A percentile compares a stretch with the other conserved stretches of the same genome.
Evolutionary conservation across 2,329 filamentous ascomycete genomes (phyloP).

Genomic region (Pseudogymnoascus sp.): DNA sequence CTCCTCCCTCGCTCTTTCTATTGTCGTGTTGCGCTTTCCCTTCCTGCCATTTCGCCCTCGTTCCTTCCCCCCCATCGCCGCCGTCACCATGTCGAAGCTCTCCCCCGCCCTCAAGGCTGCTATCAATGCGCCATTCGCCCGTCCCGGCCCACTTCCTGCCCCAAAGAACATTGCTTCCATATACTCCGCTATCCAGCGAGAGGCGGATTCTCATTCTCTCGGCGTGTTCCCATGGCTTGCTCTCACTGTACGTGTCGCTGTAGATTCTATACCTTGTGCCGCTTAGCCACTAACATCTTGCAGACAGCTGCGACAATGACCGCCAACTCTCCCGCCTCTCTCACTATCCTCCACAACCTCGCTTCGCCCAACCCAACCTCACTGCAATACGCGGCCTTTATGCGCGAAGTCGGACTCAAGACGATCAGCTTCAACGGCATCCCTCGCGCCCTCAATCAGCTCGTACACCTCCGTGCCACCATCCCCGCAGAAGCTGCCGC

Average conservation of each 20-base stretch:
- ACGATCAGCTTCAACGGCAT: conserved; percentile 70
- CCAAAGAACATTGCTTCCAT: conserved; percentile 54
- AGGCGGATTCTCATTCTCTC: conserved; percentile 52
- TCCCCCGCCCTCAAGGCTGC: conserved; percentile 63
- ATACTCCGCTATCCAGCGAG: conserved; percentile 54
- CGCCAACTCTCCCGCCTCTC: conserved; percentile 73
- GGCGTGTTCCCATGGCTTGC: conserved; percentile 58
- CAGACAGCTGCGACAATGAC: conserved; percentile 77
- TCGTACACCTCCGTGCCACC: conserved; percentile 56
- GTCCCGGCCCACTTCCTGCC: conserved; percentile 56
- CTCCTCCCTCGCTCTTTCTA: not conserved
- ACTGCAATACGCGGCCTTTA: conserved; percentile 54
- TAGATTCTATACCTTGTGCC: not conserved
- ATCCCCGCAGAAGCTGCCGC: conserved; percentile 46
- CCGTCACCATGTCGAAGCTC: conserved; percentile 57
- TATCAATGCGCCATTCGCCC: conserved; percentile 61
- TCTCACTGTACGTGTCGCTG: conserved; percentile 36
- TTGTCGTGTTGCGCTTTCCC: not conserved
- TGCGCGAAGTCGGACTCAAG: conserved; percentile 67
- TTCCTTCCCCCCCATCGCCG: not conserved
- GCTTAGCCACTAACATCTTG: conserved; percentile 10
- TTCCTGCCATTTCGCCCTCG: not conserved
- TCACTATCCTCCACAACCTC: conserved; percentile 43
- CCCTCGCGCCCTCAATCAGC: conserved; percentile 54
- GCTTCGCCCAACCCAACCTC: conserved; percentile 17